A percentile compares a stretch with the other conserved stretches of the same genome.
These are phyloP conservation scores for Alternaria postmessia DNA, from an alignment of 2,329 filamentous ascomycete genomes.

Conservation along the genomic window DNA sequence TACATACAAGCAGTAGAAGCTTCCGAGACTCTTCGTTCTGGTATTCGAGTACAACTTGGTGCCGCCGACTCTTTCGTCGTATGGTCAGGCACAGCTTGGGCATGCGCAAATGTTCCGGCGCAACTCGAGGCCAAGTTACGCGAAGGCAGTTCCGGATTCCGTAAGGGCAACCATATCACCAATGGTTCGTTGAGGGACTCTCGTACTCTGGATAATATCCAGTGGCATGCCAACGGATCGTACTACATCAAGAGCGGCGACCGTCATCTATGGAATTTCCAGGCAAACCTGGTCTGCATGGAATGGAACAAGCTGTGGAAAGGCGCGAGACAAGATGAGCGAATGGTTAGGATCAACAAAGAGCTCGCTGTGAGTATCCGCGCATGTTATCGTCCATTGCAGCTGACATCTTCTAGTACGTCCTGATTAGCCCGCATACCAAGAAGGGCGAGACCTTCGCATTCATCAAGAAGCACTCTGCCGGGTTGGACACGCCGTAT, in stretches of 20 bases:
- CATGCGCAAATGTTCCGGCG: constrained; percentile 22
- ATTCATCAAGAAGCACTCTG: constrained; percentile 35
- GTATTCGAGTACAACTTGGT: constrained; percentile 39
- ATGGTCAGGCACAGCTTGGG: constrained; percentile 33
- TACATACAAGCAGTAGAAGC: constrained; percentile 17
- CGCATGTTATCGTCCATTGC: background rate
- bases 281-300: constrained; percentile 7
- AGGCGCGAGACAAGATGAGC: background rate
- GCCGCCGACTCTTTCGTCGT: constrained; percentile 30
- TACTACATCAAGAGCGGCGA: constrained; percentile 26
- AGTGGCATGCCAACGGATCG: constrained; percentile 35
- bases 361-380: constrained; percentile 31
- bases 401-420: constrained; percentile 28
- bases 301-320: constrained; percentile 34
- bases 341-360: constrained; percentile 5
- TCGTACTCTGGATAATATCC: constrained; percentile 13
- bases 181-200: constrained; percentile 20
- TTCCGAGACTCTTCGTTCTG: background rate
- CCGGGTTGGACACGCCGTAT: constrained; percentile 22
- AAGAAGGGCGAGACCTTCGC: constrained; percentile 31
- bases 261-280: constrained; percentile 21
- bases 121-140: constrained; percentile 12
- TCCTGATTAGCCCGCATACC: constrained; percentile 32
- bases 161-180: constrained; percentile 5
- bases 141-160: constrained; percentile 12